These are phyloP conservation scores for Amanita fuliginea DNA, from an alignment of 768 basidiomycete genomes.

Conservation along the genomic window DNA sequence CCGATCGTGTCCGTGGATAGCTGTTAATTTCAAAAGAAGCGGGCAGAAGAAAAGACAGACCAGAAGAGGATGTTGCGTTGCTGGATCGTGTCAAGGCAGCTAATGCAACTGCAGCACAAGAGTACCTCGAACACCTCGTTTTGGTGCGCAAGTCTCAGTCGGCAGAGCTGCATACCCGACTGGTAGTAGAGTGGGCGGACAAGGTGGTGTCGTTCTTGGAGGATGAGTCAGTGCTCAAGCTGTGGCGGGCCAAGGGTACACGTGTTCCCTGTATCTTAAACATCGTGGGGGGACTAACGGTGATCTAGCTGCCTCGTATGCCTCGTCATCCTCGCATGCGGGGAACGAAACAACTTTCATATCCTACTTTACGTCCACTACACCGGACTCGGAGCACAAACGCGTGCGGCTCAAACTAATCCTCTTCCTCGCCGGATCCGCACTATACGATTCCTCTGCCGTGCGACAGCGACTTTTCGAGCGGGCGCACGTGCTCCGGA, in stretches of 20 bases:
- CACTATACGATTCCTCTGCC: conserved; percentile 45
- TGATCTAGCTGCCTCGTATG: conserved; percentile 39
- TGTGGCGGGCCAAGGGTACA: conserved; percentile 66
- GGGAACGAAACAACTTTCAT: conserved; percentile 30
- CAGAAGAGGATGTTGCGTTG: conserved; percentile 50
- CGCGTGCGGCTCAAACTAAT: conserved; percentile 60
- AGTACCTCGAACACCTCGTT: conserved; percentile 76
- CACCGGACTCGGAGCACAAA: conserved; percentile 70
- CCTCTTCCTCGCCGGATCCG: conserved; percentile 74
- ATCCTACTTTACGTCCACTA: conserved; percentile 72
- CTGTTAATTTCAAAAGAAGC: conserved; percentile 25
- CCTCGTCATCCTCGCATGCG: conserved; percentile 13
- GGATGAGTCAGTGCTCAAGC: conserved; percentile 41
- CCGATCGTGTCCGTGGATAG: conserved; percentile 25
- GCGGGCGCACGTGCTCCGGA: conserved; percentile 29
- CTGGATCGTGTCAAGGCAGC: conserved; percentile 46
- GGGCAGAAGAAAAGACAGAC: conserved; percentile 44
- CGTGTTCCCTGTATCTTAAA: background rate
- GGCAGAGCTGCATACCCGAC: conserved; percentile 49
- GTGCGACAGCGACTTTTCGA: conserved; percentile 38
- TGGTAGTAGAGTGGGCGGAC: conserved; percentile 46
- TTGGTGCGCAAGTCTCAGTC: conserved; percentile 54
- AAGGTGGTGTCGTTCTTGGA: conserved; percentile 42
- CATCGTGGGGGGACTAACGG: background rate
- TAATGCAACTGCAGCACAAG: conserved; percentile 48